Percentiles rank a stretch among this genome's conserved stretches.
Evolutionary conservation across 192 early-diverging fungal species (phyloP).

Genomic region (Coemansia sp.): DNA sequence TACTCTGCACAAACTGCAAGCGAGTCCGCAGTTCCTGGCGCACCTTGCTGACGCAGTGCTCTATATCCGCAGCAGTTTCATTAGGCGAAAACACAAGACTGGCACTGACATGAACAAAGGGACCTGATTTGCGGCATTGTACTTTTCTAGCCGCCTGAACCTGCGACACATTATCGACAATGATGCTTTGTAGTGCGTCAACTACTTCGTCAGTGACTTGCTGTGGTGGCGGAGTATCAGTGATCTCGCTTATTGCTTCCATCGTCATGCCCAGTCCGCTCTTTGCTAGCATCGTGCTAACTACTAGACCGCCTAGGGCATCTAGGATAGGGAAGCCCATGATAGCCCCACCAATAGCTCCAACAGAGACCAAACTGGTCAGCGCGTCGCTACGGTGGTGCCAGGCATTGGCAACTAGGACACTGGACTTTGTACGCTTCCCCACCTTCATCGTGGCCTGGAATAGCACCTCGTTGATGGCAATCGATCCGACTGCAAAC

Average conservation of each 20-base stretch:
- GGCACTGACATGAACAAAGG: slow-evolving; percentile 35
- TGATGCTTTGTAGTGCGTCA: slow-evolving; percentile 10
- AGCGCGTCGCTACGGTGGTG: slow-evolving; percentile 79
- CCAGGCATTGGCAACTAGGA: slow-evolving; percentile 83
- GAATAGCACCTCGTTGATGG: slow-evolving; percentile 75
- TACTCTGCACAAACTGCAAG: slow-evolving; percentile 27
- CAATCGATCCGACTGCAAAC: slow-evolving; percentile 65
- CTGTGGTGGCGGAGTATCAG: slow-evolving; percentile 45
- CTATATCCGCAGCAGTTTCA: slow-evolving; percentile 16
- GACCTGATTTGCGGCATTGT: slow-evolving; percentile 41
- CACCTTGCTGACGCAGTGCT: slow-evolving; percentile 8
- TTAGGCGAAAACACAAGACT: slow-evolving; percentile 14
- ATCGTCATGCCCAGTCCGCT: slow-evolving; percentile 55
- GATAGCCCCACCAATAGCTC: slow-evolving; percentile 69
- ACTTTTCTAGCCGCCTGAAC: slow-evolving; percentile 18
- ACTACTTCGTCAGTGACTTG: slow-evolving; percentile 28
- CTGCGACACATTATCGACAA: slow-evolving; percentile 6
- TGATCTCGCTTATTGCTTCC: slow-evolving; percentile 53
- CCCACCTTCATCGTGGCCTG: slow-evolving; percentile 67
- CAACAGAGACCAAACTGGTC: slow-evolving; percentile 68
- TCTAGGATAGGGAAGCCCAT: slow-evolving; percentile 68
- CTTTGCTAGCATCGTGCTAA: slow-evolving; percentile 67
- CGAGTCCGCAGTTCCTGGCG: slow-evolving; percentile 13
- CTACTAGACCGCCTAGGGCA: slow-evolving; percentile 70
- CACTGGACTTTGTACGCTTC: slow-evolving; percentile 57